Base-by-base conservation (phyloP, 73 alveolate genomes). In the Blepharisma stoltei region DNA sequence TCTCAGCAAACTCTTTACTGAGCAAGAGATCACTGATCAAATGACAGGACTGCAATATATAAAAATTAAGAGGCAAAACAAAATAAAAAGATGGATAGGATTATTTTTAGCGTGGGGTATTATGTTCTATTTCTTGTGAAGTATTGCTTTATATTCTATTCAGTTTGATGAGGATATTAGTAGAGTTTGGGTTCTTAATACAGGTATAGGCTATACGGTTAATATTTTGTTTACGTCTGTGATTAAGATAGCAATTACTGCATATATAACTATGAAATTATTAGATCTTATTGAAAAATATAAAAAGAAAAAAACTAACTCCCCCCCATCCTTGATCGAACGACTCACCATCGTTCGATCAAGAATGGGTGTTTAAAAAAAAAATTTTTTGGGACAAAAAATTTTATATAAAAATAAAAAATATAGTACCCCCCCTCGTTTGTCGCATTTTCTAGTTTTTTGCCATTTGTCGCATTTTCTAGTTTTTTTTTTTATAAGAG, bases 171-270 rank as follows among this genome's bases (percentile, higher is more conserved):
- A 20, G 5, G 45, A 25, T 20, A 25, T 25, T 25, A 60, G 73
- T 60, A 8, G 11, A 8, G 23, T 60, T 14, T 60, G 73, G 73
- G 46, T 60, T 14, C 45, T 60, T 60, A 60, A 60, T 60, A 60
- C 73, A 18, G 23, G 14, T 25, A 25, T 60, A 14, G 2, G 48
- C 11, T 14, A 14, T 60, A 25, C 23, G 14, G 73, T 60, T 60
- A 25, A 60, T 9, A 8, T 60, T 20, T 60, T 60, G 2, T 18
- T 60, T 9, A 14, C 45, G 2, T 60, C 73, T 1, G 38, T 60
- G 2, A 5, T 60, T 60, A 25, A 14, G 2, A 25, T 60, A 14
- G 14, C 23, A 8, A 60, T 60, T 20, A 60, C 37, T 18, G 73
- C 23, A 1, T 60, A 20, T 25, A 1, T 60, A 18, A 38, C 23